A percentile compares a stretch with the other conserved stretches of the same genome.
Evolutionary conservation across 179 eudicot species (phyloP).

Genomic region (Corrigiola litoralis): DNA sequence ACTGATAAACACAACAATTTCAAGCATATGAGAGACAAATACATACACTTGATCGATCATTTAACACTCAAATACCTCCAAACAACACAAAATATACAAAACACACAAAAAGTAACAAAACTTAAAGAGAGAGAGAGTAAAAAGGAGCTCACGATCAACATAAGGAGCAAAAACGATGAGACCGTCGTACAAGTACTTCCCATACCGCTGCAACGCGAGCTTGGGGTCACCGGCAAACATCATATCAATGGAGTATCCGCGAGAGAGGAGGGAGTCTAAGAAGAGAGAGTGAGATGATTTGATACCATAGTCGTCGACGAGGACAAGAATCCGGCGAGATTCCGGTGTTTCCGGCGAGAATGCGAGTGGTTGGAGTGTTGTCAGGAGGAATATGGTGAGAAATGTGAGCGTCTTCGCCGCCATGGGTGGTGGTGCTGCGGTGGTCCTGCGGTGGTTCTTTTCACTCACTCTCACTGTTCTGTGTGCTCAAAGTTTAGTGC

Average conservation of each 20-base stretch:
- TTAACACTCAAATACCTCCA: too few species aligned
- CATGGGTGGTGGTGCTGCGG: too few species aligned
- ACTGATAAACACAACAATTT: background rate
- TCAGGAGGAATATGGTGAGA: slow-evolving; percentile 21
- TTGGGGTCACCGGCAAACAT: slow-evolving; percentile 67
- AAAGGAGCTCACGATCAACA: slow-evolving; percentile 47
- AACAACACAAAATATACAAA: background rate
- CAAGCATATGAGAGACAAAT: background rate
- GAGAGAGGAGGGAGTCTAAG: slow-evolving; percentile 51
- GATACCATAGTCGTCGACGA: slow-evolving; percentile 63
- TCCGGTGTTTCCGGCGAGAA: slow-evolving; percentile 60
- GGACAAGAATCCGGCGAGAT: slow-evolving; percentile 52
- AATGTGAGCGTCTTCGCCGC: slow-evolving; percentile 43
- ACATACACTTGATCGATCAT: too few species aligned
- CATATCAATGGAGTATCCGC: slow-evolving; percentile 78
- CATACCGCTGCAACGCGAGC: slow-evolving; percentile 56
- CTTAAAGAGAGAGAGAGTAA: background rate
- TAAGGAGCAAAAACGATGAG: slow-evolving; percentile 64
- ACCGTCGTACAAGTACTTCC: slow-evolving; percentile 74
- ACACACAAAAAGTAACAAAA: background rate
- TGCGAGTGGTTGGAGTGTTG: slow-evolving; percentile 32
- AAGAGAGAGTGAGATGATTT: slow-evolving; percentile 69
- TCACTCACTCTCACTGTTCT: too few species aligned
- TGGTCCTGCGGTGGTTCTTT: background rate
- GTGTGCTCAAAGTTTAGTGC: too few species aligned